Evolutionary conservation across 2,329 filamentous ascomycete species (phyloP), one percentile per base, ranked within the genome.

Genomic region (Thyridium curvatum): DNA sequence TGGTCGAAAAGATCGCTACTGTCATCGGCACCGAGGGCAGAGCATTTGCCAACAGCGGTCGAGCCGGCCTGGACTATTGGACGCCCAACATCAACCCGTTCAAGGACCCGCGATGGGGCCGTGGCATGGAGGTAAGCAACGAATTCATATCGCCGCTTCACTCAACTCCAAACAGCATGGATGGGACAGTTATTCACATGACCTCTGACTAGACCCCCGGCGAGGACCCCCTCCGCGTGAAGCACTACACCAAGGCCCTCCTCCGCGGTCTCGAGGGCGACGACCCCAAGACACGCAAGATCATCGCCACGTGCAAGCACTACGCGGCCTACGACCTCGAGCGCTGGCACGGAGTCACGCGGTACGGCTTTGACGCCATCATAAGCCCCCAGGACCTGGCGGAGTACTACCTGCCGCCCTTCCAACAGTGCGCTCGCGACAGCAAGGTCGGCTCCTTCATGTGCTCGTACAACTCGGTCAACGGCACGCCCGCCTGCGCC

Each of bases 41-140:
- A 18, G 56, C 58, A 3, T 61, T 53, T 16, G 50, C 48, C 43
- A 61, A 61, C 36, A 47, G 35, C 14, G 52, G 51, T 9, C 44
- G 46, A 10, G 51, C 56, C 4, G 55, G 55, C 1, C 54, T 77
- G 5, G 68, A 80, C 51, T 79, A 66, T 49, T 82, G 76, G 72
- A 78, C 80, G 0, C 80, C 81, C 0, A 83, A 84, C 49, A 79
- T 84, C 53, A 84, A 82, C 47, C 68, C 74, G 0, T 83, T 74
- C 60, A 71, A 71, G 32, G 77, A 81, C 50, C 77, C 79, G 0
- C 60, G 79, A 15, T 79, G 77, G 77, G 77, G 77, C 2, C 64
- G 77, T 5, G 77, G 77, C 0, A 66, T 72, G 46, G 74, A 81
- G 46, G 79, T 76, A 33, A 32, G 29, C 14, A n/a, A n/a, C n/a